These are phyloP conservation scores for Coprinellus aureogranulatus DNA, from an alignment of 768 basidiomycete species.

Conservation along the genomic window DNA sequence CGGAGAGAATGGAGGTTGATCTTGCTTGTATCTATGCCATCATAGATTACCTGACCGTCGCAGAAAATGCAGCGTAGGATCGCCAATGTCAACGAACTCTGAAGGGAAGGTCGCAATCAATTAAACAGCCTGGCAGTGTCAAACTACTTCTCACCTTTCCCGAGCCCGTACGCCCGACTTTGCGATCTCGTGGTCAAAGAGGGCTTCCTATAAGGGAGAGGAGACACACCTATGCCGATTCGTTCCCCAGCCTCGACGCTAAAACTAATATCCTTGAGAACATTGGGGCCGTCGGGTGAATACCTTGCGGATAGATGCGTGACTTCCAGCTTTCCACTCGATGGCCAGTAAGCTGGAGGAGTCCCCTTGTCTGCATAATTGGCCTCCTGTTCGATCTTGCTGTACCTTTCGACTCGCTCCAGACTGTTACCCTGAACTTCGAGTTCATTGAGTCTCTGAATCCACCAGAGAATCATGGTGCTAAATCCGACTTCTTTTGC, in stretches of 20 bases:
- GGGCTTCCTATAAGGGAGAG: neutral
- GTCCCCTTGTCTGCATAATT: constrained; percentile 33
- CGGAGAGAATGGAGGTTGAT: constrained; percentile 56
- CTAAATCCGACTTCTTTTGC: constrained; percentile 61
- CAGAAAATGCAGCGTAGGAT: constrained; percentile 54
- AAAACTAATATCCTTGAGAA: constrained; percentile 52
- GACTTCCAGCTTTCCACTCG: constrained; percentile 52
- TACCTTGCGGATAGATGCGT: constrained; percentile 57
- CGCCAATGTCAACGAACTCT: constrained; percentile 42
- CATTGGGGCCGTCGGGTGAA: constrained; percentile 49
- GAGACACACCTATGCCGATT: constrained; percentile 45
- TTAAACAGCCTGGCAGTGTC: too few relatives aligned
- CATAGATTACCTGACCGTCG: constrained; percentile 51
- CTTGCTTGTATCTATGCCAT: constrained; percentile 43
- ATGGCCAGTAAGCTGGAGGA: constrained; percentile 68
- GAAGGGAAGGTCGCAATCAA: too few relatives aligned
- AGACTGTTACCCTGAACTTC: constrained; percentile 40
- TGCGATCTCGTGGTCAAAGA: neutral
- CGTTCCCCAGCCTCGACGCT: constrained; percentile 52
- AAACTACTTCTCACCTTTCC: too few relatives aligned
- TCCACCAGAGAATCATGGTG: constrained; percentile 51
- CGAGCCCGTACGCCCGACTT: constrained; percentile 42
- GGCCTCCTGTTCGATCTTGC: constrained; percentile 57
- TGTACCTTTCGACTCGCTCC: constrained; percentile 70
- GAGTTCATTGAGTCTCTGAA: constrained; percentile 39